Percentiles rank a stretch among this genome's conserved stretches.
Evolutionary conservation across 2,329 filamentous ascomycete genomes (phyloP).

Genomic region (Xylaria sp.): DNA sequence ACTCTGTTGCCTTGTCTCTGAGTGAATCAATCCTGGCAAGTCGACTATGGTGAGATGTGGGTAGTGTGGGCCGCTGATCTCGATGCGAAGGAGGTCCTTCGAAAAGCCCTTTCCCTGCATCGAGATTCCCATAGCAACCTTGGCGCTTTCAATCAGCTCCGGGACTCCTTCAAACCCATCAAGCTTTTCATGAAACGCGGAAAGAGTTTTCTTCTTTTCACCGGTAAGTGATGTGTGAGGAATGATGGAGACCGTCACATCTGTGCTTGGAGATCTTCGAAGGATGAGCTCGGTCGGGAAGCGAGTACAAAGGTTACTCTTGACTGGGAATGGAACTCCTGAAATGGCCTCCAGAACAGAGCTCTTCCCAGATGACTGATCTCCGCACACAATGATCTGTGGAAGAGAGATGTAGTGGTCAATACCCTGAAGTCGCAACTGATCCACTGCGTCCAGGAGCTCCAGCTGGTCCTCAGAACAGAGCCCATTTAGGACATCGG

Average conservation of each 20-base stretch:
- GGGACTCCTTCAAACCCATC: slow-evolving; percentile 50
- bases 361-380: slow-evolving; percentile 72
- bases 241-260: slow-evolving; percentile 54
- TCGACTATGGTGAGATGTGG: slow-evolving; percentile 69
- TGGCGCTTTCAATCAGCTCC: slow-evolving; percentile 54
- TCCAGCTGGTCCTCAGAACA: slow-evolving; percentile 51
- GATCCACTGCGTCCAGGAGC: slow-evolving; percentile 55
- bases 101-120: slow-evolving; percentile 54
- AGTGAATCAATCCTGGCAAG: slow-evolving; percentile 66
- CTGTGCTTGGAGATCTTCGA: slow-evolving; percentile 53
- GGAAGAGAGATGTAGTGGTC: slow-evolving; percentile 56
- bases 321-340: slow-evolving; percentile 67
- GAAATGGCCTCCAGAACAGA: slow-evolving; percentile 74
- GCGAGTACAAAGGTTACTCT: slow-evolving; percentile 69
- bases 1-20: slow-evolving; percentile 59
- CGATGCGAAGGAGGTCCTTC: slow-evolving; percentile 60
- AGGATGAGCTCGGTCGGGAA: slow-evolving; percentile 73
- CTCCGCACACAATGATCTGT: slow-evolving; percentile 67
- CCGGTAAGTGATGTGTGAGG: slow-evolving; percentile 49
- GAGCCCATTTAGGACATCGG: slow-evolving; percentile 42
- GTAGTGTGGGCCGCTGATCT: slow-evolving; percentile 59
- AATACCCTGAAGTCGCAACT: slow-evolving; percentile 52
- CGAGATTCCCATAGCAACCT: slow-evolving; percentile 61
- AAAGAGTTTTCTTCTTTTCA: slow-evolving; percentile 39
- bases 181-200: slow-evolving; percentile 45